Evolutionary conservation across 495 filamentous ascomycete species (phyloP).

Genomic region (Neurospora intermedia): DNA sequence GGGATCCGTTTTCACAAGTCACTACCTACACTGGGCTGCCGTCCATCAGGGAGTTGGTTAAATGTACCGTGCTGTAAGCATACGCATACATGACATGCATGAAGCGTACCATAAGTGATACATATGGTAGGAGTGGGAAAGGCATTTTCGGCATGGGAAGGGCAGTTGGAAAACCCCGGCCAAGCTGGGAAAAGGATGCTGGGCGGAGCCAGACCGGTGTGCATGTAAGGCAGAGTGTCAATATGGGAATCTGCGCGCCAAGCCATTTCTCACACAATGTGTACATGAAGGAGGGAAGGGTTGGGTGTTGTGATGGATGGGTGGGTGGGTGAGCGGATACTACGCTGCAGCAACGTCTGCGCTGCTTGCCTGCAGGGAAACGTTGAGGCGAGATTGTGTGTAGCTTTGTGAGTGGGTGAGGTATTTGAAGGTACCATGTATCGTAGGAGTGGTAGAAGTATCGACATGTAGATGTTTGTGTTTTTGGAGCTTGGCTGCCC

Average conservation of each 20-base stretch:
- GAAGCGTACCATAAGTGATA: not conserved
- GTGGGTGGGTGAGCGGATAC: not conserved
- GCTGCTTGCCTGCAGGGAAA: not conserved
- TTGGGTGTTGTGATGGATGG: not conserved
- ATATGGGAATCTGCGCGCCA: not conserved
- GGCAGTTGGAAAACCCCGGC: not conserved
- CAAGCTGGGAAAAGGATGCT: not conserved
- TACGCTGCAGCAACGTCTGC: not conserved
- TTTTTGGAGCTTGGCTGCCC: not conserved
- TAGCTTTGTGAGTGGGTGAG: not conserved
- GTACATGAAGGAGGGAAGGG: not conserved
- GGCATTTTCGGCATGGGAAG: not conserved
- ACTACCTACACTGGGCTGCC: not conserved
- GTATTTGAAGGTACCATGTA: not conserved
- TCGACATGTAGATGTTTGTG: not conserved
- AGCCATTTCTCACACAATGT: not conserved
- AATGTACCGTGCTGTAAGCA: not conserved
- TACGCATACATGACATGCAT: not conserved
- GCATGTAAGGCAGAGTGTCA: not conserved
- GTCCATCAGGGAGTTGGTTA: not conserved
- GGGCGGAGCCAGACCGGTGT: not conserved
- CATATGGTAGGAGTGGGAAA: not conserved
- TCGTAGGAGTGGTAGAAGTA: not conserved
- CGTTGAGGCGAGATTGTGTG: not conserved
- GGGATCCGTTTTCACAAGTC: not conserved